Conservation (phyloP, 257 asterid species). For the Plectranthus barbatus region DNA sequence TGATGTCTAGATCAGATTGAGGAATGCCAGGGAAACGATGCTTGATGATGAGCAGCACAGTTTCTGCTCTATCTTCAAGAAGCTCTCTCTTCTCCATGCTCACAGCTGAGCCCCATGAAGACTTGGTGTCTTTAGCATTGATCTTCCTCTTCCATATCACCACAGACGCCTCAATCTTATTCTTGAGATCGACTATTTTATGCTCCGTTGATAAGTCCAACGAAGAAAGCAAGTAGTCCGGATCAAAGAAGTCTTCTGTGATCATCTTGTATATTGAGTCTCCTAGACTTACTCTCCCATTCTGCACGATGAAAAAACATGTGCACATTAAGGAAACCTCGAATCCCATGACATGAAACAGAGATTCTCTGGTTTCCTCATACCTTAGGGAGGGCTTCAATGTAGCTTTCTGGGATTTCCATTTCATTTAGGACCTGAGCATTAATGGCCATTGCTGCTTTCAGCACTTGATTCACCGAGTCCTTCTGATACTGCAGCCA, state of each 20-base stretch:
- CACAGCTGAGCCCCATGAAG: conserved; percentile 64
- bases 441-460: conserved; percentile 71
- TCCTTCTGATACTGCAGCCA: conserved; percentile 58
- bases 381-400: conserved; percentile 57
- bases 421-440: conserved; percentile 51
- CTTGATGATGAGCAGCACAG: conserved; percentile 39
- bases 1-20: conserved; percentile 48
- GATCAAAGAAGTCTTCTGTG: conserved; percentile 65
- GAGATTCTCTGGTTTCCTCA: not conserved
- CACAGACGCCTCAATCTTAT: conserved; percentile 62
- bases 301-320: conserved; percentile 14
- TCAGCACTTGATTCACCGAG: conserved; percentile 49
- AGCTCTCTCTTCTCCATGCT: conserved; percentile 54
- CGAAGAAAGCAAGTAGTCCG: conserved; percentile 37
- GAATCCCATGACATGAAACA: not conserved
- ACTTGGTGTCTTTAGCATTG: conserved; percentile 50
- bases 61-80: conserved; percentile 59
- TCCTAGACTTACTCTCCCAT: conserved; percentile 68
- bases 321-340: not conserved
- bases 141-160: conserved; percentile 67
- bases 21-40: conserved; percentile 53
- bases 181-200: conserved; percentile 56
- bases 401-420: conserved; percentile 55
- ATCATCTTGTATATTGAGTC: conserved; percentile 59
- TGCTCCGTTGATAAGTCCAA: conserved; percentile 55